Conservation (phyloP, 2,329 filamentous ascomycete species). For the Aureobasidium sp. region DNA sequence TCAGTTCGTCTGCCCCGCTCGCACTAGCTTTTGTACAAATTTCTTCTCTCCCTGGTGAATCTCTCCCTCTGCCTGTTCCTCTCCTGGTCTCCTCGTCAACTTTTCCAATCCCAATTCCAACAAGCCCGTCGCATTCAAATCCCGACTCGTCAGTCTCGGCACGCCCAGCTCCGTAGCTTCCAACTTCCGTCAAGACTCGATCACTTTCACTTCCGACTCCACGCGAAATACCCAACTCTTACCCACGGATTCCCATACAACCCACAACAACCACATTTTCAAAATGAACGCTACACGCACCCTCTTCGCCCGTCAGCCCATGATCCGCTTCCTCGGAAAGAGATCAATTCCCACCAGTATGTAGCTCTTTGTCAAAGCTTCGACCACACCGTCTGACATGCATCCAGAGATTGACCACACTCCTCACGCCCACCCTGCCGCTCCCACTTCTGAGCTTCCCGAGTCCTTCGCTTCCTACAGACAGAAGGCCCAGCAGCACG, state of each 20-base stretch:
- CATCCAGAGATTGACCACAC: conserved; percentile 64
- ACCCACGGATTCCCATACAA: neutral
- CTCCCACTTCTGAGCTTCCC: conserved; percentile 59
- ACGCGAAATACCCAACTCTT: neutral
- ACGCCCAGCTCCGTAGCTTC: conserved; percentile 10
- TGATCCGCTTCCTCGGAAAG: conserved; percentile 48
- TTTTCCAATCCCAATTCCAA: neutral
- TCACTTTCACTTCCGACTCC: neutral
- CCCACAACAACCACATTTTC: conserved; percentile 9
- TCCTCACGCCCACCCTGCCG: conserved; percentile 65
- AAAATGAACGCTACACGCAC: conserved; percentile 41
- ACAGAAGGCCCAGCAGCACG: conserved; percentile 70
- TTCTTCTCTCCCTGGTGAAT: conserved; percentile 1
- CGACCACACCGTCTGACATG: neutral
- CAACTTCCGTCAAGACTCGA: neutral
- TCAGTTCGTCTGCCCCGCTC: neutral
- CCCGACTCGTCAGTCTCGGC: neutral
- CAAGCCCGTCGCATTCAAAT: neutral
- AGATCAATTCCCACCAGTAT: conserved; percentile 39
- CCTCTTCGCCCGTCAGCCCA: conserved; percentile 43
- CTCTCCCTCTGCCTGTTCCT: neutral
- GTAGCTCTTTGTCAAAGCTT: conserved; percentile 19
- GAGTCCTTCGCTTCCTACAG: conserved; percentile 69
- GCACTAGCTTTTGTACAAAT: neutral
- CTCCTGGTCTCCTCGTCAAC: neutral